A percentile compares a stretch with the other conserved stretches of the same genome.
Evolutionary conservation across 1,284 basidiomycete genomes (phyloP).

Genomic region (Cutaneotrichosporon mucoides): DNA sequence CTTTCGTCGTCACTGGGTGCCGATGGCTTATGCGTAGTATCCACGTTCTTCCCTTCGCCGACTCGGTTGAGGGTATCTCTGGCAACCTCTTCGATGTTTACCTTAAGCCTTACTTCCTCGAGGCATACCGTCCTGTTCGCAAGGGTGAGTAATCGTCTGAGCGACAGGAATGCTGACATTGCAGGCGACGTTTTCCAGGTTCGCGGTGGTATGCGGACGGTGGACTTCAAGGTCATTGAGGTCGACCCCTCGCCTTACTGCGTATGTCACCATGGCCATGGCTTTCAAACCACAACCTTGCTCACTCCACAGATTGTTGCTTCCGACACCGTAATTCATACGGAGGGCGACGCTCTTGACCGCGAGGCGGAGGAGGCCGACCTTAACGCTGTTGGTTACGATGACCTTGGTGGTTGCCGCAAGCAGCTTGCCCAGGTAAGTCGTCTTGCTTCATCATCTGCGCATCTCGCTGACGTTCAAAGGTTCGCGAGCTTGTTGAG

Average conservation of each 20-base stretch:
- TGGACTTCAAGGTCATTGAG: slow-evolving; percentile 82
- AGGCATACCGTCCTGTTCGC: slow-evolving; percentile 55
- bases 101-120: slow-evolving; percentile 99
- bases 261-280: no score
- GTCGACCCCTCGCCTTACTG: slow-evolving; percentile 45
- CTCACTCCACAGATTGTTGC: slow-evolving; percentile 36
- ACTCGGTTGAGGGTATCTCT: slow-evolving; percentile 93
- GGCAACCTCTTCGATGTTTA: slow-evolving; percentile 99
- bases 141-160: slow-evolving; percentile 30
- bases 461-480: background rate
- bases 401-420: slow-evolving; percentile 97
- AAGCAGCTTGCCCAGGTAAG: slow-evolving; percentile 97
- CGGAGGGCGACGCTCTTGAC: slow-evolving; percentile 96
- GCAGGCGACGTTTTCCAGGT: slow-evolving; percentile 96
- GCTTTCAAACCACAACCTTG: no score
- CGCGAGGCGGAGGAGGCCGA: slow-evolving; percentile 98
- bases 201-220: slow-evolving; percentile 93
- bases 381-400: slow-evolving; percentile 95
- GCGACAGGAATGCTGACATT: slow-evolving; percentile 53
- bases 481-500: slow-evolving; percentile 96
- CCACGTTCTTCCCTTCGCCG: slow-evolving; percentile 95
- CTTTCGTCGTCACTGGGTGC: background rate
- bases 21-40: slow-evolving; percentile 51
- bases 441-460: slow-evolving; percentile 64
- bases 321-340: slow-evolving; percentile 46